These are phyloP conservation scores for Phytophthora colocasiae DNA, from an alignment of 352 stramenopile genomes.

Conservation along the genomic window DNA sequence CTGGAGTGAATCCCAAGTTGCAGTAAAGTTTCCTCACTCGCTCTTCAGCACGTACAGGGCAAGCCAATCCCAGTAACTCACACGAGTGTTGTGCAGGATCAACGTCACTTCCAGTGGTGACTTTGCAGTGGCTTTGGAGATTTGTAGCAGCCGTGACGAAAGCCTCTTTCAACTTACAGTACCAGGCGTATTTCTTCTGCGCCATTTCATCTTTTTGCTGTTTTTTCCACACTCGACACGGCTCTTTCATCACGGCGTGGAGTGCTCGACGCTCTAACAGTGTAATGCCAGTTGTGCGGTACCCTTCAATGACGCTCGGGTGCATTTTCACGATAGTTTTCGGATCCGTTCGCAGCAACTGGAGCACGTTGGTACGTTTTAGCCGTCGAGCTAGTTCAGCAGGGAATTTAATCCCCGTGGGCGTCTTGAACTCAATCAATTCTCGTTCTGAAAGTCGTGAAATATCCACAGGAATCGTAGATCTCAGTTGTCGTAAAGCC, in stretches of 20 bases:
- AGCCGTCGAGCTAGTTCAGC: conserved; percentile 79
- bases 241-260: conserved; percentile 68
- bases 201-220: conserved; percentile 86
- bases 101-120: not conserved
- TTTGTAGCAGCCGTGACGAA: conserved; percentile 47
- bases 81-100: conserved; percentile 34
- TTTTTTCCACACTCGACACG: conserved; percentile 74
- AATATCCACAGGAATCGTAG: conserved; percentile 86
- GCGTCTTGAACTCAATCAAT: conserved; percentile 58
- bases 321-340: conserved; percentile 86
- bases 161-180: conserved; percentile 77
- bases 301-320: conserved; percentile 73
- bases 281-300: conserved; percentile 68
- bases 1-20: conserved; percentile 59
- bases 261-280: conserved; percentile 89
- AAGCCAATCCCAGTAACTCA: conserved; percentile 51
- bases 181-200: conserved; percentile 84
- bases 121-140: conserved; percentile 40
- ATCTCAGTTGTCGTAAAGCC: conserved; percentile 65
- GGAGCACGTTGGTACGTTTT: conserved; percentile 91
- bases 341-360: conserved; percentile 79
- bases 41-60: conserved; percentile 56
- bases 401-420: conserved; percentile 69
- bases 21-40: conserved; percentile 56
- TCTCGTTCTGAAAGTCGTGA: conserved; percentile 80